Percentiles rank a stretch among this genome's conserved stretches.
These are phyloP conservation scores for Volvox carteri DNA, from an alignment of 163 green algal species.

Conservation along the genomic window DNA sequence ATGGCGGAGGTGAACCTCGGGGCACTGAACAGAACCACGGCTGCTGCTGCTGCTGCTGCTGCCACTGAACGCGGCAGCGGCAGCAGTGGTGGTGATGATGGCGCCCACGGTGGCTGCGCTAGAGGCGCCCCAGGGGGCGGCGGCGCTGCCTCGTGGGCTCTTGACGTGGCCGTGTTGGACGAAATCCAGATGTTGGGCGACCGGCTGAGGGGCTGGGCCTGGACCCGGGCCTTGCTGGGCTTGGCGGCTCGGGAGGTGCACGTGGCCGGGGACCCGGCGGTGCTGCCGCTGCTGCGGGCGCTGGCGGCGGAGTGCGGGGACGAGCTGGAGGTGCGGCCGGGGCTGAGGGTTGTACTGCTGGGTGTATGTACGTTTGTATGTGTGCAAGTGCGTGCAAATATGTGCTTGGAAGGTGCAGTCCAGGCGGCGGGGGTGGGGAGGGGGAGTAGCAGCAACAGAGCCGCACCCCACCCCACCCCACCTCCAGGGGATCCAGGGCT, in stretches of 20 bases:
- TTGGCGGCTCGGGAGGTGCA: slow-evolving; percentile 90
- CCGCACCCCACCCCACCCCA: too few species aligned
- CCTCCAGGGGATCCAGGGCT: too few species aligned
- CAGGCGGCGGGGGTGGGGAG: background rate
- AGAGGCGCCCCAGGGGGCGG: background rate
- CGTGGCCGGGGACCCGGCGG: slow-evolving; percentile 87
- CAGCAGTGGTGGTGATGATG: background rate
- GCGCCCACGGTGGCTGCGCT: background rate
- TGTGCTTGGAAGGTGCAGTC: background rate
- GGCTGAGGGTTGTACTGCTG: too few species aligned
- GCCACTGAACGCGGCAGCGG: background rate
- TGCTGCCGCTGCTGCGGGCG: slow-evolving; percentile 79
- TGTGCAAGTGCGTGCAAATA: background rate
- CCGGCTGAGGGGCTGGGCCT: slow-evolving; percentile 91
- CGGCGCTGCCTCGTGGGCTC: background rate
- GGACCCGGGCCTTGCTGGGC: slow-evolving; percentile 91
- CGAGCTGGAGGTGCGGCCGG: slow-evolving; percentile 70
- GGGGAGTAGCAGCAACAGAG: too few species aligned
- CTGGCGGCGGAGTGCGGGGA: slow-evolving; percentile 84
- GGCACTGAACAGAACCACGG: too few species aligned
- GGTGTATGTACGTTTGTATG: too few species aligned
- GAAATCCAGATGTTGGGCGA: slow-evolving; percentile 90
- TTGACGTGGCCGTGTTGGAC: slow-evolving; percentile 75
- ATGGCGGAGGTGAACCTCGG: slow-evolving; percentile 77
- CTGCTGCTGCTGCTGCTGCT: background rate